Conservation (phyloP, 768 basidiomycete species). For the Termitomyces sp. region DNA sequence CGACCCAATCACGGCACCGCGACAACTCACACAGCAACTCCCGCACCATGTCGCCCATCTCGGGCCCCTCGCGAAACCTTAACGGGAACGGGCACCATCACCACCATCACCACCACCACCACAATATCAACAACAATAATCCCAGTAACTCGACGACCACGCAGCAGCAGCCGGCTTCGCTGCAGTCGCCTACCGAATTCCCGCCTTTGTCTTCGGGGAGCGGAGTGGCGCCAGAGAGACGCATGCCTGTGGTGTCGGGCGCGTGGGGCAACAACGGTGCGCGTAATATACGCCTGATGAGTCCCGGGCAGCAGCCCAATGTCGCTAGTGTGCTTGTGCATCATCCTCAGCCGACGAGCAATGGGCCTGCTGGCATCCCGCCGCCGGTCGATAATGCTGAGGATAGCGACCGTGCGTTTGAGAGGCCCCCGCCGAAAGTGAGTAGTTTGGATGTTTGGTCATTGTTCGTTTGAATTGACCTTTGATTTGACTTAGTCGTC, state of each 20-base stretch:
- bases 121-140: constrained; percentile 5
- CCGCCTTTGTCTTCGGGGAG: constrained; percentile 55
- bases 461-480: background rate
- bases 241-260: constrained; percentile 51
- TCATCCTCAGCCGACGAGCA: constrained; percentile 23
- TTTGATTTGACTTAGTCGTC: constrained; percentile 19
- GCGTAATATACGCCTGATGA: constrained; percentile 48
- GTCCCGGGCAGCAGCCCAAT: constrained; percentile 18
- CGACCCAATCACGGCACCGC: constrained; percentile 47
- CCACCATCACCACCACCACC: background rate
- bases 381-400: constrained; percentile 14
- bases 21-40: constrained; percentile 40
- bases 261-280: constrained; percentile 67
- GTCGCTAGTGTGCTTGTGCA: constrained; percentile 28
- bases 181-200: constrained; percentile 55
- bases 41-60: constrained; percentile 39
- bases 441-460: background rate
- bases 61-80: constrained; percentile 29
- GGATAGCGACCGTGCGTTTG: constrained; percentile 42
- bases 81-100: constrained; percentile 22
- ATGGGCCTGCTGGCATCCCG: background rate
- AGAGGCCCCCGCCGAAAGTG: constrained; percentile 48
- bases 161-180: constrained; percentile 38
- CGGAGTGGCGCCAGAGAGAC: constrained; percentile 44
- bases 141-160: constrained; percentile 19